A percentile compares a stretch with the other conserved stretches of the same genome.
These are phyloP conservation scores for Fusarium oxysporum DNA, from an alignment of 2,329 filamentous ascomycete species.

Conservation along the genomic window DNA sequence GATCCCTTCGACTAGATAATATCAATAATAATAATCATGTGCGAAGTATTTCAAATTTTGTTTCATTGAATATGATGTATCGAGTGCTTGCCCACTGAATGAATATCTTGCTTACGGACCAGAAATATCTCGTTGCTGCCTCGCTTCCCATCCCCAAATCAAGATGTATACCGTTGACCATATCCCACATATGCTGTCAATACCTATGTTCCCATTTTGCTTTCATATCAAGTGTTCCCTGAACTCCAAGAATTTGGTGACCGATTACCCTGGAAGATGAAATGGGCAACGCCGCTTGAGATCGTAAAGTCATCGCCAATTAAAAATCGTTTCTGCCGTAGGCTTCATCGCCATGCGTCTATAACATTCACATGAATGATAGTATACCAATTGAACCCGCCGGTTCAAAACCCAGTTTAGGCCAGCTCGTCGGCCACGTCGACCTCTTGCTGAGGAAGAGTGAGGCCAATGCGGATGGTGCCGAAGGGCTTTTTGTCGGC, in stretches of 20 bases:
- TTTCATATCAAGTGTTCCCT: background rate
- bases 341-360: background rate
- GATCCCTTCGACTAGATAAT: slow-evolving; percentile 59
- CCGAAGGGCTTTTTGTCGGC: slow-evolving; percentile 57
- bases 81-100: background rate
- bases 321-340: slow-evolving; percentile 2
- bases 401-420: slow-evolving; percentile 13
- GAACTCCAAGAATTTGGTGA: slow-evolving; percentile 10
- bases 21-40: background rate
- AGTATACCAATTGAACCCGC: background rate
- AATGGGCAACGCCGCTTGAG: slow-evolving; percentile 1
- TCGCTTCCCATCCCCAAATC: slow-evolving; percentile 1
- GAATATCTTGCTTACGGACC: background rate
- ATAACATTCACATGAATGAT: slow-evolving; percentile 8
- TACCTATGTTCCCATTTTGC: slow-evolving; percentile 14
- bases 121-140: slow-evolving; percentile 4
- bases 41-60: background rate
- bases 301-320: background rate
- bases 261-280: slow-evolving; percentile 6
- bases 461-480: slow-evolving; percentile 58
- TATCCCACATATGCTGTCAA: background rate
- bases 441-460: slow-evolving; percentile 28
- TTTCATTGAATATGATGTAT: background rate
- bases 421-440: slow-evolving; percentile 38
- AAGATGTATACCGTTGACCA: background rate